Conservation (phyloP, 2,329 filamentous ascomycete genomes). For the Aspergillus luchuensis region DNA sequence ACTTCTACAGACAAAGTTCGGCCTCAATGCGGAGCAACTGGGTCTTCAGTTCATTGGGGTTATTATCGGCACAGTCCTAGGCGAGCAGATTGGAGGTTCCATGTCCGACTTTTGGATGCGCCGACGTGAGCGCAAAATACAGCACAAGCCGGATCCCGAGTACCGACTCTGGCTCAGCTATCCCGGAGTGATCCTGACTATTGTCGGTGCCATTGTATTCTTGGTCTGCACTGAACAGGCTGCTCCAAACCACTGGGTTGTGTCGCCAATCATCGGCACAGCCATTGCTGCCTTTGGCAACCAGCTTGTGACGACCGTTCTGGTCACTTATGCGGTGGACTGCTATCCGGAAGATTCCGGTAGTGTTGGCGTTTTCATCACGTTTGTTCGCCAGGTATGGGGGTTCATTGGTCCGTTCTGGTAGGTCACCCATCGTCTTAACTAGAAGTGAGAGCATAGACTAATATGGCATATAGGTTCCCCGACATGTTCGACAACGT, state of each 20-base stretch:
- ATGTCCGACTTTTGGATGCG: conserved; percentile 61
- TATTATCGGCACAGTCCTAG: conserved; percentile 61
- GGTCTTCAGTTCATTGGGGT: conserved; percentile 62
- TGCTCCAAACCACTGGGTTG: conserved; percentile 53
- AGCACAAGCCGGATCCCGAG: conserved; percentile 52
- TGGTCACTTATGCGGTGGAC: conserved; percentile 63
- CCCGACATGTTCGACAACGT: conserved; percentile 39
- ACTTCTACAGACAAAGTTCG: conserved; percentile 58
- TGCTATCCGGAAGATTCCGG: conserved; percentile 58
- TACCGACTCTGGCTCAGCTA: conserved; percentile 62
- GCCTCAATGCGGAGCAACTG: conserved; percentile 59
- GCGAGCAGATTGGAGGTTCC: conserved; percentile 61
- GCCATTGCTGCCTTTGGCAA: conserved; percentile 59
- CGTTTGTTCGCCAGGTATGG: conserved; percentile 52
- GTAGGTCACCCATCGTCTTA: conserved; percentile 22
- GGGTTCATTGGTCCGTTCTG: conserved; percentile 44
- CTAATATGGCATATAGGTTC: conserved; percentile 31
- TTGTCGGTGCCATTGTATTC: conserved; percentile 60
- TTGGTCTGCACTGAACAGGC: conserved; percentile 55
- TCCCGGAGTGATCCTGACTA: conserved; percentile 52
- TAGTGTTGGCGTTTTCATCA: conserved; percentile 62
- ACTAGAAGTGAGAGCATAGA: background rate
- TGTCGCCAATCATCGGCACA: conserved; percentile 60
- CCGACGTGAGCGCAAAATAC: conserved; percentile 25
- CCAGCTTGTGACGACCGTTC: conserved; percentile 63